Evolutionary conservation across 2,329 filamentous ascomycete species (phyloP).

Genomic region (Pseudocercospora vitis): DNA sequence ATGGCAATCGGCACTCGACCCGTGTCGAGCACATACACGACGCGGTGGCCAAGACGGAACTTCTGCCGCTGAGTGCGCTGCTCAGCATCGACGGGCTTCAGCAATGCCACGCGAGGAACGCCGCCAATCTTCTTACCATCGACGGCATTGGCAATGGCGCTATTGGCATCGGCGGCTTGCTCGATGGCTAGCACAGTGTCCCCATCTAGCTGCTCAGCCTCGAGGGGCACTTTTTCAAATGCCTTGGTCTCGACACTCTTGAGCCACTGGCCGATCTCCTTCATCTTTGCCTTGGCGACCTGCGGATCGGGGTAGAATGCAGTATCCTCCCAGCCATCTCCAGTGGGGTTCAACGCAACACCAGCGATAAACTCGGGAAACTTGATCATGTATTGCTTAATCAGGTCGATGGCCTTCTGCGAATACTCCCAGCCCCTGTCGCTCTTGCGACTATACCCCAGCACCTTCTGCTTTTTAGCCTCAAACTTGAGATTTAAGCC

Average conservation of each 20-base stretch:
- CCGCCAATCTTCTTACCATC: constrained; percentile 70
- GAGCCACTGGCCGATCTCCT: constrained; percentile 91
- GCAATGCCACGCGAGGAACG: constrained; percentile 80
- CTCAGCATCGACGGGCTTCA: constrained; percentile 95
- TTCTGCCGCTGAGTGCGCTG: constrained; percentile 82
- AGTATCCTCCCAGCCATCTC: constrained; percentile 77
- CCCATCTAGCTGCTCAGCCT: constrained; percentile 94
- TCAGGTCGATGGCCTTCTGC: constrained; percentile 73
- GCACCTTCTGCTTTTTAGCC: constrained; percentile 87
- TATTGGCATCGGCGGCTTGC: constrained; percentile 65
- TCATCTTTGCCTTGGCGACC: constrained; percentile 74
- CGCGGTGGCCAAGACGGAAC: constrained; percentile 82
- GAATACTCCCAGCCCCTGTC: constrained; percentile 95
- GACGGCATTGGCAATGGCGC: constrained; percentile 48
- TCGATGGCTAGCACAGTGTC: constrained; percentile 82
- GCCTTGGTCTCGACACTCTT: constrained; percentile 88
- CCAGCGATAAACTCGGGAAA: constrained; percentile 95
- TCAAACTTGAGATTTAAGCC: constrained; percentile 97
- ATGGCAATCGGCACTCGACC: constrained; percentile 93
- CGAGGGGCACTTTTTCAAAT: constrained; percentile 92
- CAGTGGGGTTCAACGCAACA: constrained; percentile 80
- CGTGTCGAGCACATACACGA: constrained; percentile 88
- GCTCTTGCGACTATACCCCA: constrained; percentile 89
- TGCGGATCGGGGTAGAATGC: constrained; percentile 78
- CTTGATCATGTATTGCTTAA: constrained; percentile 84